A percentile compares a stretch with the other conserved stretches of the same genome.
Conservation (phyloP, 2,329 filamentous ascomycete genomes). For the Mycocentrospora acerina region DNA sequence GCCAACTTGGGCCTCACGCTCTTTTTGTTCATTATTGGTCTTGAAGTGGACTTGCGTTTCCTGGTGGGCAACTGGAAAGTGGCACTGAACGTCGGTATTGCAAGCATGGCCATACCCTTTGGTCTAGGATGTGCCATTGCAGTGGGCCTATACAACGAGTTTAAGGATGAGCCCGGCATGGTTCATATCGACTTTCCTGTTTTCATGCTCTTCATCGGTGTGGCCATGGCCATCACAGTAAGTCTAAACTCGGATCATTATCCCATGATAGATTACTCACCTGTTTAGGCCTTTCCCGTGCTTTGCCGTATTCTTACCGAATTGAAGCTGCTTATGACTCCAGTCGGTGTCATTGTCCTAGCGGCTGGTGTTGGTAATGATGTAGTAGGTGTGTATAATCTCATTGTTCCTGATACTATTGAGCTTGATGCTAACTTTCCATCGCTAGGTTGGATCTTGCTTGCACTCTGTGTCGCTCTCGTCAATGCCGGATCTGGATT, state of each 20-base stretch:
- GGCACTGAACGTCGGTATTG: conserved; percentile 73
- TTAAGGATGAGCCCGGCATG: conserved; percentile 58
- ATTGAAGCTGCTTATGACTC: conserved; percentile 78
- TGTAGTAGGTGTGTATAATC: conserved; percentile 58
- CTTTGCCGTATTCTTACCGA: conserved; percentile 92
- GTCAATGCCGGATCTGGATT: conserved; percentile 85
- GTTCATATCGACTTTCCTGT: conserved; percentile 62
- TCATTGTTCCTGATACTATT: not conserved
- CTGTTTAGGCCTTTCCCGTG: conserved; percentile 70
- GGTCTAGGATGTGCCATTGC: conserved; percentile 78
- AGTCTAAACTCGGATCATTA: conserved; percentile 13
- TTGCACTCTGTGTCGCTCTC: conserved; percentile 88
- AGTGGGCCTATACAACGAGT: conserved; percentile 77
- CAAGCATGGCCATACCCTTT: conserved; percentile 81
- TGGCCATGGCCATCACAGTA: conserved; percentile 88
- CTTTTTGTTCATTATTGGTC: conserved; percentile 83
- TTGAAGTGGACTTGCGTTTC: conserved; percentile 81
- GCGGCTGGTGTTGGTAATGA: conserved; percentile 93
- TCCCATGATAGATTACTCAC: conserved; percentile 7
- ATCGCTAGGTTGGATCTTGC: conserved; percentile 76
- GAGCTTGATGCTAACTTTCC: conserved; percentile 5
- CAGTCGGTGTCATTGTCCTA: conserved; percentile 84
- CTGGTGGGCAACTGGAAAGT: conserved; percentile 78
- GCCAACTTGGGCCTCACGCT: conserved; percentile 82
- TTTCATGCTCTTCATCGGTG: conserved; percentile 80